Percentiles rank a stretch among this genome's conserved stretches.
Evolutionary conservation across 2,329 filamentous ascomycete species (phyloP).

Genomic region (Cladosporium halotolerans): DNA sequence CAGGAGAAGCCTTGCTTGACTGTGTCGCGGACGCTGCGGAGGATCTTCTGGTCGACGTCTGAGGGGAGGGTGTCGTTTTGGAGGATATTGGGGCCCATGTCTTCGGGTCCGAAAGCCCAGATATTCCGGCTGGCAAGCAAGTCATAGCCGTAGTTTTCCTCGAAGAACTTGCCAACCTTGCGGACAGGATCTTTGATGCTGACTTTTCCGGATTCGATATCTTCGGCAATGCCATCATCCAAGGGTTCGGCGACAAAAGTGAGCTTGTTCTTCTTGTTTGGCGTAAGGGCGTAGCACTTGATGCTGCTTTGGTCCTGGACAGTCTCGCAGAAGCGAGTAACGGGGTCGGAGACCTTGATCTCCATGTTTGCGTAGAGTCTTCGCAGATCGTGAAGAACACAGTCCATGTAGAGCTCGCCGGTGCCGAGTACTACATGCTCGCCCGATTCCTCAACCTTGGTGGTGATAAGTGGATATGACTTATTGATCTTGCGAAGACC

Average conservation of each 20-base stretch:
- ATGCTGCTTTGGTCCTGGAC: slow-evolving; percentile 95
- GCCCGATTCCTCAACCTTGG: slow-evolving; percentile 95
- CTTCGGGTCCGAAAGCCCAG: slow-evolving; percentile 97
- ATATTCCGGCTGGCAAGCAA: slow-evolving; percentile 89
- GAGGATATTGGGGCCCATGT: slow-evolving; percentile 88
- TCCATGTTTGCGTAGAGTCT: slow-evolving; percentile 98
- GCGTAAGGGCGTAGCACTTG: slow-evolving; percentile 95
- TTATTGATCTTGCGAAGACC: slow-evolving; percentile 96
- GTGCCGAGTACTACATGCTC: slow-evolving; percentile 94
- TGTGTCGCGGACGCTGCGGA: slow-evolving; percentile 81
- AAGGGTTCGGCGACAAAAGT: slow-evolving; percentile 97
- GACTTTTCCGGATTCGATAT: slow-evolving; percentile 86
- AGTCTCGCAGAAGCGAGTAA: slow-evolving; percentile 95
- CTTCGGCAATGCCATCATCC: slow-evolving; percentile 87
- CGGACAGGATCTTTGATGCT: slow-evolving; percentile 88
- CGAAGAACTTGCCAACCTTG: slow-evolving; percentile 93
- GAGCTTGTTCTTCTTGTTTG: slow-evolving; percentile 99
- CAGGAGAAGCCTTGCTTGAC: slow-evolving; percentile 95
- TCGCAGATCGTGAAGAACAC: slow-evolving; percentile 88
- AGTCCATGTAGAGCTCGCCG: slow-evolving; percentile 99
- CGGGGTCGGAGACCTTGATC: slow-evolving; percentile 95
- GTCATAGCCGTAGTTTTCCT: slow-evolving; percentile 96
- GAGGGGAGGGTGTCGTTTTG: slow-evolving; percentile 94
- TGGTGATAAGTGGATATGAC: slow-evolving; percentile 89
- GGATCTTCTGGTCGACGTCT: slow-evolving; percentile 87